Evolutionary conservation across 192 early-diverging fungal genomes (phyloP).

Genomic region (Funneliformis mosseae): DNA sequence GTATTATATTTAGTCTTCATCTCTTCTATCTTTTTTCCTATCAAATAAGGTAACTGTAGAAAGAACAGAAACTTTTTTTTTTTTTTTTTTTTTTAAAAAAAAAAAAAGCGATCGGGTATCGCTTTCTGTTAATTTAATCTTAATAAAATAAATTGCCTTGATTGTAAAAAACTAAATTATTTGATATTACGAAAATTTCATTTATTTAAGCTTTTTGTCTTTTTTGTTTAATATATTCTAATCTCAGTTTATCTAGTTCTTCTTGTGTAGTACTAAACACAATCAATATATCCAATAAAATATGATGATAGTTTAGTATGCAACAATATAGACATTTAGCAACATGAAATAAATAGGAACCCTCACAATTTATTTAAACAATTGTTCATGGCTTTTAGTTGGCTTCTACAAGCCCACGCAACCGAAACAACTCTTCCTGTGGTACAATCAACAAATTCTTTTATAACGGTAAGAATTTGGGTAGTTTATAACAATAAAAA

Average conservation of each 20-base stretch:
- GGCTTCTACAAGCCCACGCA: not conserved
- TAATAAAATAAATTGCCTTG: no score
- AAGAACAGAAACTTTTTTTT: no score
- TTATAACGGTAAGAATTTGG: not conserved
- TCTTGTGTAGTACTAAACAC: not conserved
- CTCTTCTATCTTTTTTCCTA: no score
- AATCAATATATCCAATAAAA: not conserved
- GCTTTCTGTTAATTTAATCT: no score
- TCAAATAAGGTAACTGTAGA: no score
- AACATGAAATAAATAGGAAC: not conserved
- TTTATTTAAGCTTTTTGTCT: not conserved
- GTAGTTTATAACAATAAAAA: not conserved
- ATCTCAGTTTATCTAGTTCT: conserved; percentile 14
- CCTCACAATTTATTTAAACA: conserved; percentile 1
- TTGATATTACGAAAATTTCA: not conserved
- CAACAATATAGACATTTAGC: not conserved
- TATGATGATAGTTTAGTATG: not conserved
- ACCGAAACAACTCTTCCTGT: conserved; percentile 2
- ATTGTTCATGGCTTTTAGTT: not conserved
- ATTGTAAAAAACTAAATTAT: no score
- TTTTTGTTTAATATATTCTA: not conserved
- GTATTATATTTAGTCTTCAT: no score
- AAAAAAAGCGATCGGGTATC: no score
- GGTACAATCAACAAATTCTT: conserved; percentile 2
- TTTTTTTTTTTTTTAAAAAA: no score